Percentiles rank a stretch among this genome's conserved stretches.
Evolutionary conservation across 2,329 filamentous ascomycete genomes (phyloP).

Genomic region (Pseudogymnoascus sp.): DNA sequence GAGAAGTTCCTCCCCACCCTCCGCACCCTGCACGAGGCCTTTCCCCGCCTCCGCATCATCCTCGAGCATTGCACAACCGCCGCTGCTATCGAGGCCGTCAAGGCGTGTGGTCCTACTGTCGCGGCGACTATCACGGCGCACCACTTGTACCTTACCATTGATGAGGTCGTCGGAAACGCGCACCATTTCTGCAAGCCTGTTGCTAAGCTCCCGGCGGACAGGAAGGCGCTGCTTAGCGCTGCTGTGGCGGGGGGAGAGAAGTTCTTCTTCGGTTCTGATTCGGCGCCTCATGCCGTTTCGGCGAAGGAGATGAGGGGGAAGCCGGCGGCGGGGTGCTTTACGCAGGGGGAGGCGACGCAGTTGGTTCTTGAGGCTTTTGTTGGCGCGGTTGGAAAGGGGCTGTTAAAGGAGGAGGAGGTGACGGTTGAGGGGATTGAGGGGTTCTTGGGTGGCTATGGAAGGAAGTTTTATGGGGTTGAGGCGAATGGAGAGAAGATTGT

Average conservation of each 20-base stretch:
- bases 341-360: slow-evolving; percentile 61
- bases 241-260: slow-evolving; percentile 50
- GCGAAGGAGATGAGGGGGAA: slow-evolving; percentile 50
- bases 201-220: slow-evolving; percentile 33
- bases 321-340: slow-evolving; percentile 67
- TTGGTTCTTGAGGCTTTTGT: slow-evolving; percentile 57
- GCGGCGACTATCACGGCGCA: slow-evolving; percentile 78
- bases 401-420: slow-evolving; percentile 42
- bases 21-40: slow-evolving; percentile 60
- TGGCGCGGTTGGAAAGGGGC: slow-evolving; percentile 47
- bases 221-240: slow-evolving; percentile 45
- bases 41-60: slow-evolving; percentile 62
- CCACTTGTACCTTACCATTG: slow-evolving; percentile 71
- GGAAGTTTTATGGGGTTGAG: slow-evolving; percentile 41
- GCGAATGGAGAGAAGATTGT: slow-evolving; percentile 20
- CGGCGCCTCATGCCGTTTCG: slow-evolving; percentile 51
- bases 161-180: slow-evolving; percentile 61
- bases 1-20: slow-evolving; percentile 74
- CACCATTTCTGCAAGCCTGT: slow-evolving; percentile 67
- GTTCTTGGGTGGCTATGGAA: slow-evolving; percentile 45
- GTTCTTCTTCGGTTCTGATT: slow-evolving; percentile 61
- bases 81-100: slow-evolving; percentile 70
- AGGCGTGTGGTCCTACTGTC: slow-evolving; percentile 67
- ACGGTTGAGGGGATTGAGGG: slow-evolving; percentile 45
- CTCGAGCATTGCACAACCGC: slow-evolving; percentile 84